Percentiles rank a stretch among this genome's conserved stretches.
These are phyloP conservation scores for Fraxinus cuspidata DNA, from an alignment of 257 asterid species.

Conservation along the genomic window DNA sequence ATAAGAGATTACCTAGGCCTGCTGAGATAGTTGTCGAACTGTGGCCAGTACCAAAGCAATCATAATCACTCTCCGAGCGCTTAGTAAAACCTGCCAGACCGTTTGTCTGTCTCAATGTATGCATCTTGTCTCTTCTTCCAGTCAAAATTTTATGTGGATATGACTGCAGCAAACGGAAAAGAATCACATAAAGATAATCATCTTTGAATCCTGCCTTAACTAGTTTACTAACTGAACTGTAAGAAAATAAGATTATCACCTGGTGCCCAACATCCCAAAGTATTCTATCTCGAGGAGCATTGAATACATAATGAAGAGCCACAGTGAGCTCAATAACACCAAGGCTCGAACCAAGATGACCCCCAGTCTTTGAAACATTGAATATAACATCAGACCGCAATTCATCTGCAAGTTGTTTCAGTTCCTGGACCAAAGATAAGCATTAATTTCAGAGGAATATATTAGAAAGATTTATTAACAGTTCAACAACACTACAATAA, in stretches of 20 bases:
- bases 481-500: background rate
- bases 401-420: slow-evolving; percentile 90
- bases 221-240: background rate
- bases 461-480: background rate
- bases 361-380: slow-evolving; percentile 97
- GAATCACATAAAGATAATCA: slow-evolving; percentile 7
- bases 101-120: slow-evolving; percentile 79
- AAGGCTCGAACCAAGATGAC: slow-evolving; percentile 95
- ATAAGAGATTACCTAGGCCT: slow-evolving; percentile 60
- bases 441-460: background rate
- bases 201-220: background rate
- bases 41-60: slow-evolving; percentile 94
- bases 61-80: slow-evolving; percentile 91
- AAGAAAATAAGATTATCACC: slow-evolving; percentile 39
- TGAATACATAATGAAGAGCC: slow-evolving; percentile 92
- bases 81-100: slow-evolving; percentile 91
- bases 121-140: slow-evolving; percentile 83
- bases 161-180: slow-evolving; percentile 47
- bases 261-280: slow-evolving; percentile 99
- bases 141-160: slow-evolving; percentile 97
- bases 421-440: slow-evolving; percentile 53
- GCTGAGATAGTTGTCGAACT: slow-evolving; percentile 98
- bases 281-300: slow-evolving; percentile 83
- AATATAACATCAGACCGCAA: slow-evolving; percentile 86
- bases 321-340: slow-evolving; percentile 97